Percentiles rank a stretch among this genome's conserved stretches.
These are phyloP conservation scores for Hypoxylon sp. DNA, from an alignment of 2,329 filamentous ascomycete species.

Conservation along the genomic window DNA sequence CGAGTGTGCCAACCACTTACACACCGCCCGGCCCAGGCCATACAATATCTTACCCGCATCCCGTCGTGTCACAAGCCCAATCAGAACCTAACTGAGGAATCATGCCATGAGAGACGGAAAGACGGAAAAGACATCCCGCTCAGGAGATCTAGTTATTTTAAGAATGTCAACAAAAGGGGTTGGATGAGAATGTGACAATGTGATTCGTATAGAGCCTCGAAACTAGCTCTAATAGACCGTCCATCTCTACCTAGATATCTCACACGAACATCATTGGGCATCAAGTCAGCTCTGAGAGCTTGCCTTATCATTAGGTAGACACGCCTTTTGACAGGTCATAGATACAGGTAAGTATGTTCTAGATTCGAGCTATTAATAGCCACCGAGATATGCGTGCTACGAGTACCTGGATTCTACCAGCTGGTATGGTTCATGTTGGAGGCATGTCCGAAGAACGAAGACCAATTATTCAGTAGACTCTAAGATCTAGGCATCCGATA, in stretches of 20 bases:
- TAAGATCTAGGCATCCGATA: neutral
- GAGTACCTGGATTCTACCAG: neutral
- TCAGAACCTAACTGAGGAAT: neutral
- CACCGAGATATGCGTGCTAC: neutral
- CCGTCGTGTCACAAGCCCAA: neutral
- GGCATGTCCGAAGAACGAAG: neutral
- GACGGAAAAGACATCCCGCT: neutral
- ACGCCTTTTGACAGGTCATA: neutral
- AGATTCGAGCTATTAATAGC: constrained; percentile 2
- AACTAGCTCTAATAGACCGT: neutral
- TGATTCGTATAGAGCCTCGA: neutral
- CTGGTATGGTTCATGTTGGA: neutral
- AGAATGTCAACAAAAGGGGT: neutral
- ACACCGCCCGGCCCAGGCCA: neutral
- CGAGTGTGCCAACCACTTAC: neutral
- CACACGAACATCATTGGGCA: neutral
- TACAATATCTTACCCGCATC: neutral
- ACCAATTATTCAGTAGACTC: neutral
- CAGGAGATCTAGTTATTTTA: neutral
- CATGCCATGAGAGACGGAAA: neutral
- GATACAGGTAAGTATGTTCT: neutral
- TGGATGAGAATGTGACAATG: neutral
- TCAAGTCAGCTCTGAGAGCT: neutral
- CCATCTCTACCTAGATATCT: neutral
- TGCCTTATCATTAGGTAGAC: neutral